Conservation (phyloP, 805 yeast species). For the Zygoascus ofunaensis region DNA sequence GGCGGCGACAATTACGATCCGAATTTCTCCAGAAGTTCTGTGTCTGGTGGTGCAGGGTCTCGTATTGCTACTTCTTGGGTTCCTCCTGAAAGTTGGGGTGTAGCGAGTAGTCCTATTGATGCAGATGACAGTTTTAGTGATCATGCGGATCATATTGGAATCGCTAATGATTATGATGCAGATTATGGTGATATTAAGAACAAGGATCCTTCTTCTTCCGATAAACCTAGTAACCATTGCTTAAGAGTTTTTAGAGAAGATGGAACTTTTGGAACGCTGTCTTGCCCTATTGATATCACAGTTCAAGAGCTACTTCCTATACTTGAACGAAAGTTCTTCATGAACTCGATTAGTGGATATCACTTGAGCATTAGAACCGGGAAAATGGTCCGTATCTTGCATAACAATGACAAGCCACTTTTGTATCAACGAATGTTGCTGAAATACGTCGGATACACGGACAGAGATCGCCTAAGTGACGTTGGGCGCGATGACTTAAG, state of each 20-base stretch:
- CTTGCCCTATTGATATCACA: conserved; percentile 70
- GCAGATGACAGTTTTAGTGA: conserved; percentile 5
- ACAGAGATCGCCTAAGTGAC: conserved; percentile 64
- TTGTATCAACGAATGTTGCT: conserved; percentile 66
- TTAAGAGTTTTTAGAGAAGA: conserved; percentile 75
- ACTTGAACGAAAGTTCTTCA: conserved; percentile 69
- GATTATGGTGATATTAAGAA: neutral
- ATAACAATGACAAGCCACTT: conserved; percentile 66
- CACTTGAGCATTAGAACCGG: conserved; percentile 71
- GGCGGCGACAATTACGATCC: neutral
- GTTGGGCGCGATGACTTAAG: conserved; percentile 80
- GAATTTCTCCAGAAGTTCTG: neutral
- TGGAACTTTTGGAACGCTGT: conserved; percentile 74
- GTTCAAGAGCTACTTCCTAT: conserved; percentile 63
- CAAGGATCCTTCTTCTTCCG: neutral
- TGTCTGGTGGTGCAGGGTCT: conserved; percentile 7
- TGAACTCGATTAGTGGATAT: conserved; percentile 61
- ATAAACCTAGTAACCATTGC: conserved; percentile 17
- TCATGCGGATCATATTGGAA: neutral
- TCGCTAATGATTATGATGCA: neutral
- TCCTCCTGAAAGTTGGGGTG: conserved; percentile 25
- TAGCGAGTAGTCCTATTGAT: conserved; percentile 3
- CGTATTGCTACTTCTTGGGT: conserved; percentile 14
- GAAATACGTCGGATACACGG: conserved; percentile 67
- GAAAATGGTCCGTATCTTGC: conserved; percentile 61